phyloP scores from a whole-genome alignment of 2,329 filamentous ascomycete species.

The Fusarium protoensiforme region DNA sequence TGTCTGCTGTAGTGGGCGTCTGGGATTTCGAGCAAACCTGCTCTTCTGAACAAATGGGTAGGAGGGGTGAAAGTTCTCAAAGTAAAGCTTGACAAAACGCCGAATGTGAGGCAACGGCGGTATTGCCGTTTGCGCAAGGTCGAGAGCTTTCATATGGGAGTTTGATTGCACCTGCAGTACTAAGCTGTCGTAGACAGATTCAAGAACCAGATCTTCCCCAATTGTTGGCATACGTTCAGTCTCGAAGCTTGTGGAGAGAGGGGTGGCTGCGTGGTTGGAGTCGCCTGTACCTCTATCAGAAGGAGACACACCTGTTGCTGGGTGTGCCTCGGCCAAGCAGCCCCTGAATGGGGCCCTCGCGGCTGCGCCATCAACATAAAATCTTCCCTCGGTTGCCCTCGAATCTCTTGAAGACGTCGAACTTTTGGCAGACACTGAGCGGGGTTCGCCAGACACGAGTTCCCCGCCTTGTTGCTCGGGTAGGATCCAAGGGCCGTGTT shows the following conservation, averaged over 20 bases:
- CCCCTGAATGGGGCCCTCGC: conserved; percentile 18
- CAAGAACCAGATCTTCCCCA: neutral
- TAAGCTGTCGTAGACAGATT: neutral
- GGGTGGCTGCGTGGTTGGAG: neutral
- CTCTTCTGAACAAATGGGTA: conserved; percentile 25
- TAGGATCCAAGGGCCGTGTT: neutral
- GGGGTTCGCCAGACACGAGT: rapidly evolving
- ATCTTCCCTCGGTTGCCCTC: neutral
- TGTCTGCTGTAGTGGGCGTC: neutral
- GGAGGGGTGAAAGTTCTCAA: conserved; percentile 21
- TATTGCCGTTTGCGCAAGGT: neutral
- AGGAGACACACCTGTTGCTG: neutral
- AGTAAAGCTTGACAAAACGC: conserved; percentile 22
- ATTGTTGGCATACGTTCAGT: neutral
- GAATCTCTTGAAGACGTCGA: neutral
- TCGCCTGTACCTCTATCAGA: neutral
- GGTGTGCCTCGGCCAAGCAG: neutral
- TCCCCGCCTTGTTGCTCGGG: neutral
- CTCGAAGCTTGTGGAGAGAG: neutral
- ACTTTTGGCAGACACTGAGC: neutral
- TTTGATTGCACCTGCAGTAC: neutral
- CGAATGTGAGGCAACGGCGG: conserved; percentile 17
- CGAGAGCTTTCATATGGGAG: neutral
- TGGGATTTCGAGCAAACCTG: neutral
- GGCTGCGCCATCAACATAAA: conserved; percentile 18